Conservation (phyloP, 345 rosid genomes). For the Eucalyptus rudis region DNA sequence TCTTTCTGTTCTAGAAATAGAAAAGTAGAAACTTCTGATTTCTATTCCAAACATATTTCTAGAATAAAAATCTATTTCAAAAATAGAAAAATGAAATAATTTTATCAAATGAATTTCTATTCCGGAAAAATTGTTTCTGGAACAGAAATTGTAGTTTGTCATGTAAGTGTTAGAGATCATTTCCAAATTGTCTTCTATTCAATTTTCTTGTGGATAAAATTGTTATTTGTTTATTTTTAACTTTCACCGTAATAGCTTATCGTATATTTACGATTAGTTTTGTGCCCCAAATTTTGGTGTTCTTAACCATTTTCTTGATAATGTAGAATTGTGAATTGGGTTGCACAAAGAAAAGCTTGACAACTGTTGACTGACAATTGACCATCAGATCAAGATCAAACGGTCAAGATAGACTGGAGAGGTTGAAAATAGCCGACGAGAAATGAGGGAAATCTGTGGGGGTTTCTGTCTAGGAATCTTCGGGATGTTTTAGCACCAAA, state of each 20-base stretch:
- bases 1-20: no score
- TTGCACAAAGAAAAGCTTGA: not conserved
- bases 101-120: no score
- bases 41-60: no score
- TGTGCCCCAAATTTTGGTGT: not conserved
- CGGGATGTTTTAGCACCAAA: not conserved
- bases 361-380: constrained; percentile 11
- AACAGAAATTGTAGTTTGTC: no score
- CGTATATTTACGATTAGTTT: not conserved
- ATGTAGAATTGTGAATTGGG: not conserved
- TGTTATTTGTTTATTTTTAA: no score
- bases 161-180: no score
- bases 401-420: not conserved
- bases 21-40: no score
- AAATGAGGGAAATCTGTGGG: constrained; percentile 9
- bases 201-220: no score
- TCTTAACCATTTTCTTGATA: not conserved
- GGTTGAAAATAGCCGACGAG: constrained; percentile 1
- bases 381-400: constrained; percentile 3
- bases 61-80: no score
- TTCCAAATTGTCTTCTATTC: no score
- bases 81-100: no score
- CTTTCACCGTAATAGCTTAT: not conserved
- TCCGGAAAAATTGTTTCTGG: no score
- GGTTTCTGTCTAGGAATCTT: not conserved